Conservation (phyloP, 257 asterid genomes). For the Solanum chiquidenum region DNA sequence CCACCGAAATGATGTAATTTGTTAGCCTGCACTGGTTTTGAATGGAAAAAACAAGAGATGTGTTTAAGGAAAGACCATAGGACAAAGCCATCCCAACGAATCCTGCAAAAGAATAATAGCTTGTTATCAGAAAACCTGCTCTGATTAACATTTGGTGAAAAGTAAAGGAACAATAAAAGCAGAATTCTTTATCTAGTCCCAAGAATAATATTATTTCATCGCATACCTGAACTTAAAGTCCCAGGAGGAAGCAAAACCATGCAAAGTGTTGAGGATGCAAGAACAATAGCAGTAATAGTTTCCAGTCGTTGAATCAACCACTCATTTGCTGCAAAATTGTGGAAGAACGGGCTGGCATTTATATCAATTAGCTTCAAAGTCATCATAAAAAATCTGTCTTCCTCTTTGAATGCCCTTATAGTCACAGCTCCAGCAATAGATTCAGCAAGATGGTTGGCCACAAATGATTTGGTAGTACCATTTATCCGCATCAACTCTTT, state of each 20-base stretch:
- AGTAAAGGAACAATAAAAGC: not conserved
- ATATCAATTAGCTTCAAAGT: conserved; percentile 63
- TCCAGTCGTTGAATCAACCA: conserved; percentile 87
- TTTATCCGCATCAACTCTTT: conserved; percentile 87
- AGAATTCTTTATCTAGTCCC: not conserved
- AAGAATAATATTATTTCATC: not conserved
- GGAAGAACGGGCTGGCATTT: conserved; percentile 81
- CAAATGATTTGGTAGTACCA: conserved; percentile 86
- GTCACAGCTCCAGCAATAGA: conserved; percentile 71
- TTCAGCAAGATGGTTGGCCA: conserved; percentile 90
- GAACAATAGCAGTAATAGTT: conserved; percentile 63
- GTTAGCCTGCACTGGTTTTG: conserved; percentile 80
- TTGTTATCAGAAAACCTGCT: too few species aligned
- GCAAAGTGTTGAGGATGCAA: conserved; percentile 82
- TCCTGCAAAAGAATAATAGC: conserved; percentile 28
- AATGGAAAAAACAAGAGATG: conserved; percentile 73
- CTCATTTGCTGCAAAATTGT: conserved; percentile 84
- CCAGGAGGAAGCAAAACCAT: conserved; percentile 89
- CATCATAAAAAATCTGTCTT: conserved; percentile 65
- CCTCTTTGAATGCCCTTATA: conserved; percentile 82
- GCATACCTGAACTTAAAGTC: conserved; percentile 71
- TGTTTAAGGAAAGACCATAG: conserved; percentile 82
- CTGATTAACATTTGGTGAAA: not conserved
- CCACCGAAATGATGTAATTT: conserved; percentile 79
- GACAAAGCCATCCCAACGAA: conserved; percentile 95